These are phyloP conservation scores for Pythium dissotocum DNA, from an alignment of 352 stramenopile species.

Conservation along the genomic window DNA sequence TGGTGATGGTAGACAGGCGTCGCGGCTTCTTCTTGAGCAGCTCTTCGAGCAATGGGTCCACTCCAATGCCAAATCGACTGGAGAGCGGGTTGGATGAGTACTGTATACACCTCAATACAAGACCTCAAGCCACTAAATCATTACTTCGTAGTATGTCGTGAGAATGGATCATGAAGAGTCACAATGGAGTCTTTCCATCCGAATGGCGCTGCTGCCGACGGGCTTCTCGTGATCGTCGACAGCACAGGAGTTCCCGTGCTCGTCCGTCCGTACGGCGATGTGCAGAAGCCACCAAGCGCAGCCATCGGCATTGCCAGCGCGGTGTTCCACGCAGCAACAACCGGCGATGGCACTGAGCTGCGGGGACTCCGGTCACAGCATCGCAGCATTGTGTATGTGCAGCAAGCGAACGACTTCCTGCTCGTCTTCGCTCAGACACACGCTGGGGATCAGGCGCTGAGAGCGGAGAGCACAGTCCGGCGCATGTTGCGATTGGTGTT, in stretches of 20 bases:
- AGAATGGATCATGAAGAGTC: constrained; percentile 9
- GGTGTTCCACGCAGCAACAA: constrained; percentile 47
- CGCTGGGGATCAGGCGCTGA: neutral
- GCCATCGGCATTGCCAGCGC: constrained; percentile 48
- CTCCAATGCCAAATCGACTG: constrained; percentile 2
- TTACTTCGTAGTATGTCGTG: neutral
- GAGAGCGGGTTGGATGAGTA: neutral
- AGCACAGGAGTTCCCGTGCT: constrained; percentile 52
- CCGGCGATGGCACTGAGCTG: constrained; percentile 16
- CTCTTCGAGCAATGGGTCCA: constrained; percentile 14
- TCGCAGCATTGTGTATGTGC: constrained; percentile 38
- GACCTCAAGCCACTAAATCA: neutral
- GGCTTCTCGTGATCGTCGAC: constrained; percentile 51
- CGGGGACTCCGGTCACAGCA: constrained; percentile 32
- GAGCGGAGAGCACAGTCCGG: neutral
- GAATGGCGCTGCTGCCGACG: constrained; percentile 21
- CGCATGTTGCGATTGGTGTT: constrained; percentile 30
- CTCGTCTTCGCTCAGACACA: constrained; percentile 36
- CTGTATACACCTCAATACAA: constrained; percentile 8
- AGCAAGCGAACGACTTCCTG: constrained; percentile 34
- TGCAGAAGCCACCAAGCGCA: constrained; percentile 44
- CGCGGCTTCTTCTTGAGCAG: neutral
- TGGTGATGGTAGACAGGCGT: too few relatives aligned
- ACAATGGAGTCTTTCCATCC: constrained; percentile 25
- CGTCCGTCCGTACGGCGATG: constrained; percentile 44